Conservation (phyloP, 2,329 filamentous ascomycete species). For the Xylaria polymorpha region DNA sequence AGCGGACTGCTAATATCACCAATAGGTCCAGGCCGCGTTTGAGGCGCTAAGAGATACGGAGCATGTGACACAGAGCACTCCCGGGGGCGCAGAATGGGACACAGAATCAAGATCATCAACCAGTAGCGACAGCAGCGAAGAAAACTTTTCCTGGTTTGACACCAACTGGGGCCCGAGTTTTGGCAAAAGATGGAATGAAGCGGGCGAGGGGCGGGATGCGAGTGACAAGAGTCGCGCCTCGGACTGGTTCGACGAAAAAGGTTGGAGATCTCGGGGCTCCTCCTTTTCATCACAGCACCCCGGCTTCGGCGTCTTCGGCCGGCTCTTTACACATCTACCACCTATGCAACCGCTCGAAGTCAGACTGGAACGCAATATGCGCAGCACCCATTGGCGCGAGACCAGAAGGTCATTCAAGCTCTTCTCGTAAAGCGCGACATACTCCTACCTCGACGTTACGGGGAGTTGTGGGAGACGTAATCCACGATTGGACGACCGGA, state of each 20-base stretch:
- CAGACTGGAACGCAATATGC: neutral
- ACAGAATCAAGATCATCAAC: neutral
- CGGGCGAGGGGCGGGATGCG: neutral
- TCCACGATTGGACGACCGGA: neutral
- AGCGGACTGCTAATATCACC: neutral
- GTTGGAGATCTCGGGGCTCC: conserved; percentile 1
- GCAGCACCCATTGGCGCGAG: conserved; percentile 12
- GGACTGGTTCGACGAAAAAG: conserved; percentile 17
- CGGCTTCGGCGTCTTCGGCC: conserved; percentile 17
- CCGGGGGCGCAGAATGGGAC: neutral
- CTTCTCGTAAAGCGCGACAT: conserved; percentile 2
- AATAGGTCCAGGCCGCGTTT: conserved; percentile 21
- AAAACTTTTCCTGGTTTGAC: conserved; percentile 16
- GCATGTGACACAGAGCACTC: neutral
- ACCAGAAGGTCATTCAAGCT: conserved; percentile 6
- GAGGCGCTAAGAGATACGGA: conserved; percentile 14
- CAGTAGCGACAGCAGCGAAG: neutral
- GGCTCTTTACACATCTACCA: conserved; percentile 18
- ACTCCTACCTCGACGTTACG: neutral
- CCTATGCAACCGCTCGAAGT: conserved; percentile 14
- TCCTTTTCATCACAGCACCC: conserved; percentile 5
- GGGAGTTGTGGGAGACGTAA: neutral
- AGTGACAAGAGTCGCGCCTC: neutral
- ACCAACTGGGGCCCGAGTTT: conserved; percentile 13
- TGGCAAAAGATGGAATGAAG: conserved; percentile 2